Percentiles rank a stretch among this genome's conserved stretches.
These are phyloP conservation scores for Metschnikowia proteae DNA, from an alignment of 805 yeast genomes.

Conservation along the genomic window DNA sequence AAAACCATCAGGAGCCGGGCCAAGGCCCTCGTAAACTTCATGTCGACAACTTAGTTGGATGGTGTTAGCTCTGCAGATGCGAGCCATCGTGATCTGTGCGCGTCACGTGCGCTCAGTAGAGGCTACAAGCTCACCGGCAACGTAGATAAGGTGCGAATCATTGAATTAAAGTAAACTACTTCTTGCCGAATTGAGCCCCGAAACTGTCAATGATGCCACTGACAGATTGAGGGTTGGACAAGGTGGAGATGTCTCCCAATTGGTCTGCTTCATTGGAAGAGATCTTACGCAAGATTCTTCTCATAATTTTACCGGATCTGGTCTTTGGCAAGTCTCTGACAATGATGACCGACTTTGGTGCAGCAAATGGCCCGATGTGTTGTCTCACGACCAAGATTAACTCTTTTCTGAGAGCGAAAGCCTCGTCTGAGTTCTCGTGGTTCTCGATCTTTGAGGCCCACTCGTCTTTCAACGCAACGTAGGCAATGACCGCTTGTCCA, in stretches of 20 bases:
- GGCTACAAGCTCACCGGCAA: no score
- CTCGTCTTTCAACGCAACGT: constrained; percentile 65
- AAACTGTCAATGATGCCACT: constrained; percentile 54
- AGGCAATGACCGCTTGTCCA: constrained; percentile 84
- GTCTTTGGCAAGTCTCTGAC: constrained; percentile 82
- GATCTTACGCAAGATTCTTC: constrained; percentile 77
- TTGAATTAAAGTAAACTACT: constrained; percentile 18
- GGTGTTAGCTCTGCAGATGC: background rate
- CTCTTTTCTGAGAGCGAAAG: constrained; percentile 55
- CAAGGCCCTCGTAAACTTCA: background rate
- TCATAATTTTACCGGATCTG: constrained; percentile 83
- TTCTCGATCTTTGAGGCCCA: constrained; percentile 25
- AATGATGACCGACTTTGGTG: constrained; percentile 69
- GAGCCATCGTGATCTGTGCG: background rate
- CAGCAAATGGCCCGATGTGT: constrained; percentile 84
- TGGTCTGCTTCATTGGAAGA: constrained; percentile 75
- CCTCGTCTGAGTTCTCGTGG: constrained; percentile 40
- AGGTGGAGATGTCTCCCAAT: constrained; percentile 74
- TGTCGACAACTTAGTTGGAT: background rate
- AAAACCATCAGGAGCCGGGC: constrained; percentile 19
- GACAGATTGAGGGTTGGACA: constrained; percentile 73
- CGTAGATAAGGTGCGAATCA: background rate
- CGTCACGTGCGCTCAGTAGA: background rate
- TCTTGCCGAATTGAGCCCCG: constrained; percentile 39
- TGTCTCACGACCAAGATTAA: constrained; percentile 66